Evolutionary conservation across 2,329 filamentous ascomycete genomes (phyloP).

Genomic region (Aspergillus neotritici): DNA sequence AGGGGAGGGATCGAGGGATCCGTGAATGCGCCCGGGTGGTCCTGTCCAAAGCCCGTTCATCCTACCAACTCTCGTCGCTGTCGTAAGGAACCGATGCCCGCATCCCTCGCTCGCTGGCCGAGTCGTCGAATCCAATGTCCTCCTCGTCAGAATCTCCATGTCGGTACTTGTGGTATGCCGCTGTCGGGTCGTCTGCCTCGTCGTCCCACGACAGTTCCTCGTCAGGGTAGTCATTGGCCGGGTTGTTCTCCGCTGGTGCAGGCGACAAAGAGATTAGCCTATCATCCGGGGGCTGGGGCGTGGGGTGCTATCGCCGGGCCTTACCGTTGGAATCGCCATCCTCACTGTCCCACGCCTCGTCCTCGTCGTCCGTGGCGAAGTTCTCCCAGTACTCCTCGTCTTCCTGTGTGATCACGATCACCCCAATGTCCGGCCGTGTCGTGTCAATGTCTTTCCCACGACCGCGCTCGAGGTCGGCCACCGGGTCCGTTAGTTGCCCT

Average conservation of each 20-base stretch:
- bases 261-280: not conserved
- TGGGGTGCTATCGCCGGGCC: constrained; percentile 3
- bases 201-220: constrained; percentile 46
- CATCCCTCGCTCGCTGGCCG: constrained; percentile 25
- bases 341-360: constrained; percentile 53
- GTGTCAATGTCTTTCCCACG: constrained; percentile 25
- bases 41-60: no score
- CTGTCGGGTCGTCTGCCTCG: constrained; percentile 37
- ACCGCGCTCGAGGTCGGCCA: constrained; percentile 22
- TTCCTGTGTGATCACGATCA: constrained; percentile 39
- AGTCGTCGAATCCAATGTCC: constrained; percentile 38
- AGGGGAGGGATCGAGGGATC: no score
- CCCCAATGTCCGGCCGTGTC: constrained; percentile 33
- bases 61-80: no score
- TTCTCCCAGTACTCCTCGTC: constrained; percentile 53
- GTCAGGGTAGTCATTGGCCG: constrained; percentile 48
- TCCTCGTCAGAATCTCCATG: constrained; percentile 41
- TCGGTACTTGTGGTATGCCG: constrained; percentile 38
- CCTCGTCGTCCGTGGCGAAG: constrained; percentile 50
- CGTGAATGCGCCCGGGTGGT: no score
- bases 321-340: constrained; percentile 58
- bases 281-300: not conserved
- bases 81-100: constrained; percentile 5
- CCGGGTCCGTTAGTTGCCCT: constrained; percentile 30
- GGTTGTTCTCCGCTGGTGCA: constrained; percentile 44